phyloP scores from a whole-genome alignment of 23 red algal species.

The Cyanidiococcus yangmingshanensis region DNA sequence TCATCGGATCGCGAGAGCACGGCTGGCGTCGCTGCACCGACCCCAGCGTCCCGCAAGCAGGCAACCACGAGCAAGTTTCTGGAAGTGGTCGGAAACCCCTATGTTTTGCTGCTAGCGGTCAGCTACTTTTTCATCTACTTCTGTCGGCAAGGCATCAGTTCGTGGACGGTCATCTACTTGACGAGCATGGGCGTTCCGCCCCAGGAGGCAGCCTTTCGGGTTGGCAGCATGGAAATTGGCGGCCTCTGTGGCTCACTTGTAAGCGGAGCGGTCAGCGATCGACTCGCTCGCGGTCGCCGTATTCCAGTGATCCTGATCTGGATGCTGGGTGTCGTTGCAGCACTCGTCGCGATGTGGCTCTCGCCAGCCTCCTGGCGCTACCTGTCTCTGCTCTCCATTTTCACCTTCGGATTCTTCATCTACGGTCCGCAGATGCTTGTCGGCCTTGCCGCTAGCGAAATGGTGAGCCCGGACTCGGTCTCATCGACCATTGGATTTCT shows the following conservation, averaged over 20 bases:
- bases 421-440: slow-evolving; percentile 99
- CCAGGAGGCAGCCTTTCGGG: slow-evolving; percentile 95
- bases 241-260: slow-evolving; percentile 85
- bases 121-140: slow-evolving; percentile 99
- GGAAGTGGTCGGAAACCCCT: slow-evolving; percentile 91
- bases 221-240: slow-evolving; percentile 97
- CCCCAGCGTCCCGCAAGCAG: slow-evolving; percentile 3
- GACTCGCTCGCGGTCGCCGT: slow-evolving; percentile 85
- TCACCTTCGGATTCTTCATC: slow-evolving; percentile 97
- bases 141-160: slow-evolving; percentile 82
- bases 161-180: slow-evolving; percentile 91
- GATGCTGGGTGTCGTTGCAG: slow-evolving; percentile 81
- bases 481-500: slow-evolving; percentile 90
- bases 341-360: slow-evolving; percentile 54
- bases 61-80: slow-evolving; percentile 46
- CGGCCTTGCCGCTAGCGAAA: slow-evolving; percentile 85
- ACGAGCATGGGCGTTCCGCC: slow-evolving; percentile 80
- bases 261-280: slow-evolving; percentile 81
- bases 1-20: background rate
- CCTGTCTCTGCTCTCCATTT: slow-evolving; percentile 63
- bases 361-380: slow-evolving; percentile 69
- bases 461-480: slow-evolving; percentile 74
- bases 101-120: slow-evolving; percentile 89
- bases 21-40: slow-evolving; percentile 1
- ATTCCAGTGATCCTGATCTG: slow-evolving; percentile 96